phyloP scores from a whole-genome alignment of 257 asterid species.

The Schizonepeta tenuifolia region DNA sequence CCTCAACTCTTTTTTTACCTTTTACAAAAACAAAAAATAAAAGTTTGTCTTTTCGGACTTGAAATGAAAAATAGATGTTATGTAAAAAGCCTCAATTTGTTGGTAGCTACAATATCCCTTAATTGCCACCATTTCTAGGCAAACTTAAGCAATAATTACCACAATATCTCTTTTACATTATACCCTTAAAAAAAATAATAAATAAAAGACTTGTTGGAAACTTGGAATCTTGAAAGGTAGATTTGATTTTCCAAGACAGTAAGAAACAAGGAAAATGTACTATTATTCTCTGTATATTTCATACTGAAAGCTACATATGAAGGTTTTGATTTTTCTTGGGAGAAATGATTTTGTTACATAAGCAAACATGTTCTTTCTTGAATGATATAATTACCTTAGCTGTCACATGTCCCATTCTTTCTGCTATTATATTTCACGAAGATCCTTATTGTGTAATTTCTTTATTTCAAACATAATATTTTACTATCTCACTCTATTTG shows the following conservation, averaged over 20 bases:
- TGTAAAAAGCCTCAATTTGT: slow-evolving; percentile 31
- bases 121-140: slow-evolving; percentile 9
- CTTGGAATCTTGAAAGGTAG: slow-evolving; percentile 35
- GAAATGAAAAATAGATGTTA: neutral
- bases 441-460: slow-evolving; percentile 6
- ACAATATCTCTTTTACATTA: neutral
- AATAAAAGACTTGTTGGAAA: slow-evolving; percentile 10
- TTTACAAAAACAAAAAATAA: neutral
- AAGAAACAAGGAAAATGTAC: slow-evolving; percentile 28
- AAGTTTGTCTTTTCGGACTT: slow-evolving; percentile 32
- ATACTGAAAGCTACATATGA: slow-evolving; percentile 45
- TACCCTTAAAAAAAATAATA: neutral
- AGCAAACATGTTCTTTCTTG: slow-evolving; percentile 37
- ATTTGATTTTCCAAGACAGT: slow-evolving; percentile 40
- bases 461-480: neutral
- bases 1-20: neutral
- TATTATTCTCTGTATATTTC: slow-evolving; percentile 33
- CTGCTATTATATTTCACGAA: slow-evolving; percentile 1
- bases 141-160: too few species aligned
- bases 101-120: neutral
- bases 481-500: neutral
- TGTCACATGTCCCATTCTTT: slow-evolving; percentile 42
- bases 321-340: slow-evolving; percentile 40
- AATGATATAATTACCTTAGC: slow-evolving; percentile 42
- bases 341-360: slow-evolving; percentile 34